A percentile compares a stretch with the other conserved stretches of the same genome.
Conservation (phyloP, 2,329 filamentous ascomycete species). For the Verticillium nonalfalfae region DNA sequence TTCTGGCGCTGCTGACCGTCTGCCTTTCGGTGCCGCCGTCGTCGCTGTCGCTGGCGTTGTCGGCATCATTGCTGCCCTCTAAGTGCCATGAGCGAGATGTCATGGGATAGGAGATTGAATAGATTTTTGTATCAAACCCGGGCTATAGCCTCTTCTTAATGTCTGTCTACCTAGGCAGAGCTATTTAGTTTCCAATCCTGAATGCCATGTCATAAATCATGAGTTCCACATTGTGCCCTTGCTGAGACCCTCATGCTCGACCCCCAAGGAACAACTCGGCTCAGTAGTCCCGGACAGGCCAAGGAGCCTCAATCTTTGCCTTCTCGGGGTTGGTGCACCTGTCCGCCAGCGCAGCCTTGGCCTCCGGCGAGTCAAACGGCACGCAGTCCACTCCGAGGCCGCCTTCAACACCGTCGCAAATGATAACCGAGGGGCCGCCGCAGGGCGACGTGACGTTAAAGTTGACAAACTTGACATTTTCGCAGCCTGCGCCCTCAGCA, state of each 20-base stretch:
- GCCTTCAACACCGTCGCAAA: constrained; percentile 41
- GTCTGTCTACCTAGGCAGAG: neutral
- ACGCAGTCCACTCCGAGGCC: constrained; percentile 26
- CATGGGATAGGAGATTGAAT: neutral
- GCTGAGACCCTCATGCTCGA: neutral
- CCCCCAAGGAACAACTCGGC: neutral
- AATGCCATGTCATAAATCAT: neutral
- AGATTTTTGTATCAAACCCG: neutral
- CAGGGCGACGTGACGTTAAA: constrained; percentile 48
- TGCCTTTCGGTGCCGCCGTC: neutral
- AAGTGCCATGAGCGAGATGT: neutral
- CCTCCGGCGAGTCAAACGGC: constrained; percentile 24
- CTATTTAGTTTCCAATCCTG: neutral
- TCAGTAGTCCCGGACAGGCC: constrained; percentile 4
- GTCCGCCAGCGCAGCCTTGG: constrained; percentile 20
- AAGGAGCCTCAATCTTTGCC: constrained; percentile 13
- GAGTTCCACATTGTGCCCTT: neutral
- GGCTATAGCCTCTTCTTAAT: neutral
- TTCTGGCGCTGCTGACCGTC: neutral
- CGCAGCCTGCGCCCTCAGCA: constrained; percentile 44
- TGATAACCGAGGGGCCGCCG: constrained; percentile 32
- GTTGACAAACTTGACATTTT: constrained; percentile 45
- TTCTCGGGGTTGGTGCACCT: constrained; percentile 18
- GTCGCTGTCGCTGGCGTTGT: neutral
- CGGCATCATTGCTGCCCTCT: neutral